phyloP scores from a whole-genome alignment of 768 basidiomycete species.

The Russula vinacea region DNA sequence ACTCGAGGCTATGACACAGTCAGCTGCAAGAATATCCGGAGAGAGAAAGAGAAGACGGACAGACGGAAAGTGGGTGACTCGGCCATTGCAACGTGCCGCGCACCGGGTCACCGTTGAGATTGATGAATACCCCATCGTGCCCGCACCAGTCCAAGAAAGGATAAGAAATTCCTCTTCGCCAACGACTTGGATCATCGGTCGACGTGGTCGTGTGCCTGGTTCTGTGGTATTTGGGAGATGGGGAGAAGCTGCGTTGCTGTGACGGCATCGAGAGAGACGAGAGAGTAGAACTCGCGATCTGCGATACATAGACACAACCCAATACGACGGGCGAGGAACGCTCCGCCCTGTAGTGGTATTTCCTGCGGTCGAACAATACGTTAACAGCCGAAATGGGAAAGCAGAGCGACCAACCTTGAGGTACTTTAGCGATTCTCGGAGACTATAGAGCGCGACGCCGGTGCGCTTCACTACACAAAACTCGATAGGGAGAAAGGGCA shows the following conservation, averaged over 20 bases:
- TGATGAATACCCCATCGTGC: conserved; percentile 86
- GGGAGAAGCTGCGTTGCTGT: conserved; percentile 73
- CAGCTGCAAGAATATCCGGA: not conserved
- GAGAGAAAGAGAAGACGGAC: conserved; percentile 45
- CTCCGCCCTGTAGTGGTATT: conserved; percentile 62
- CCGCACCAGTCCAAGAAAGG: conserved; percentile 76
- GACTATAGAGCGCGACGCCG: conserved; percentile 58
- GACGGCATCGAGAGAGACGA: conserved; percentile 73
- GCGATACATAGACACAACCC: conserved; percentile 70
- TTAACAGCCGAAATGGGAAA: conserved; percentile 9
- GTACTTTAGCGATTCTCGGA: conserved; percentile 62
- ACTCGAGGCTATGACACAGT: conserved; percentile 60
- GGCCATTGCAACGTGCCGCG: conserved; percentile 88
- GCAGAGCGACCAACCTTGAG: conserved; percentile 48
- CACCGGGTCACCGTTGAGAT: conserved; percentile 79
- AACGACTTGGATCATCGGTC: conserved; percentile 74
- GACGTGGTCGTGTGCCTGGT: conserved; percentile 40
- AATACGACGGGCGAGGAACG: conserved; percentile 56
- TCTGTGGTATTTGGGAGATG: conserved; percentile 61
- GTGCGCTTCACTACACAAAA: conserved; percentile 71
- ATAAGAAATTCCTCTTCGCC: conserved; percentile 80
- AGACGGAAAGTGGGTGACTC: conserved; percentile 68
- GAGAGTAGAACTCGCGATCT: conserved; percentile 66
- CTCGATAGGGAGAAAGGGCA: conserved; percentile 53
- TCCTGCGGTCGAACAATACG: conserved; percentile 47